Conservation (phyloP, 371 early-diverging fungal genomes). For the Capillidium heterosporum region DNA sequence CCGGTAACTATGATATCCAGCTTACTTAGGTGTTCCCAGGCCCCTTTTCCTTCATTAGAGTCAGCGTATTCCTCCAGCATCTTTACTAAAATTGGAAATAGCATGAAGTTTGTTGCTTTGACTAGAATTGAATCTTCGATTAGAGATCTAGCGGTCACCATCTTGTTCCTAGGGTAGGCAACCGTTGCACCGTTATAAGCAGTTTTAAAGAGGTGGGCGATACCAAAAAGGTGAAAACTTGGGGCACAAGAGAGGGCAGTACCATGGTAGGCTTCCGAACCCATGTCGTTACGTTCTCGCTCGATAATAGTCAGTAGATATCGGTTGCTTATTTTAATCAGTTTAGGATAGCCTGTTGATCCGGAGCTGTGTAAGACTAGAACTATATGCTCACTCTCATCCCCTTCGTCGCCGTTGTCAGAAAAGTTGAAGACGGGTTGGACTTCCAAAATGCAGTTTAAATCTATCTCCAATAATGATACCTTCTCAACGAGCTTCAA, state of each 20-base stretch:
- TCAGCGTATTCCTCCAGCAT: background rate
- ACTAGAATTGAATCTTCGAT: background rate
- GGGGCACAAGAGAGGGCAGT: background rate
- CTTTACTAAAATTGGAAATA: background rate
- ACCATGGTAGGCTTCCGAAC: background rate
- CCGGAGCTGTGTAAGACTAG: constrained; percentile 1
- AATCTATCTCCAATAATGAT: too few relatives aligned
- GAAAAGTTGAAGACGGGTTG: background rate
- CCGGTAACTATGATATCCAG: background rate
- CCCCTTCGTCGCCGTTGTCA: background rate
- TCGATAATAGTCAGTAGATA: background rate
- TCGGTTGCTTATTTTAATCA: background rate
- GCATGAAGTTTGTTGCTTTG: background rate
- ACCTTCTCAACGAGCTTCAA: too few relatives aligned
- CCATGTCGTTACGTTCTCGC: background rate
- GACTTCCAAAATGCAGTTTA: background rate
- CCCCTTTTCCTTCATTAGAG: background rate
- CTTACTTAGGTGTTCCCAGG: background rate
- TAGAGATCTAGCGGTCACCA: too few relatives aligned
- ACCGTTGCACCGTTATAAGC: background rate
- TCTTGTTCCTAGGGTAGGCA: background rate
- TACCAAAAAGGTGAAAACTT: background rate
- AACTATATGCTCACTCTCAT: background rate
- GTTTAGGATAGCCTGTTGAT: constrained; percentile 1
- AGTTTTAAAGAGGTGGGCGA: background rate